Conservation (phyloP, 257 asterid genomes). For the Phtheirospermum japonicum region DNA sequence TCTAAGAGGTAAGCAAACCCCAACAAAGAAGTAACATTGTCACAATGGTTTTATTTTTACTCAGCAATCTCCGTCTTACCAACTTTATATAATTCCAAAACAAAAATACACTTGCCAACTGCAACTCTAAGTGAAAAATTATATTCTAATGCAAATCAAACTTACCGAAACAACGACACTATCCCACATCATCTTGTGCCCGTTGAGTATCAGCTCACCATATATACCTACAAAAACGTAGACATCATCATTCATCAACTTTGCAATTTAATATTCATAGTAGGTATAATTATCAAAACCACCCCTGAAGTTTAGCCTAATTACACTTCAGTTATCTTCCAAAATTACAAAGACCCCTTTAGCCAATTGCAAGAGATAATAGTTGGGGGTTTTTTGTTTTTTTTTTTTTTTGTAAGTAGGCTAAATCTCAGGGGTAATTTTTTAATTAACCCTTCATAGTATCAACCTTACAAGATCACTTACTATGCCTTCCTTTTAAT, state of each 20-base stretch:
- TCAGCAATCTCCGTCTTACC: neutral
- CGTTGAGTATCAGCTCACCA: neutral
- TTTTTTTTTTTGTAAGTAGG: neutral
- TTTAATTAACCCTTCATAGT: constrained; percentile 12
- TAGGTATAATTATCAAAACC: neutral
- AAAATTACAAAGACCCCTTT: neutral
- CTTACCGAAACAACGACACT: neutral
- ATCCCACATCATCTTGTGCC: neutral
- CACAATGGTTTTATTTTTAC: neutral
- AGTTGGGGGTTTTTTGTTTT: too few species aligned
- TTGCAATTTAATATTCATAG: neutral
- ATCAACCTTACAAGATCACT: constrained; percentile 21
- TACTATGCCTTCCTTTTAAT: constrained; percentile 52
- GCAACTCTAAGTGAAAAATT: neutral
- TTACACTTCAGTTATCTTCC: neutral
- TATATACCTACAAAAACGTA: neutral
- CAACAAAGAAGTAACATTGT: neutral
- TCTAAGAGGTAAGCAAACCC: too few species aligned
- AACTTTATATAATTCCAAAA: neutral
- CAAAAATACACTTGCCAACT: neutral
- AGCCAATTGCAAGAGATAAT: too few species aligned
- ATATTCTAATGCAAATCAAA: neutral
- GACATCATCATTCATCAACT: neutral
- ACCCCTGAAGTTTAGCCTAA: neutral
- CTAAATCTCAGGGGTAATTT: neutral